Conservation (phyloP, 768 basidiomycete species). For the Crucibulum laeve region DNA sequence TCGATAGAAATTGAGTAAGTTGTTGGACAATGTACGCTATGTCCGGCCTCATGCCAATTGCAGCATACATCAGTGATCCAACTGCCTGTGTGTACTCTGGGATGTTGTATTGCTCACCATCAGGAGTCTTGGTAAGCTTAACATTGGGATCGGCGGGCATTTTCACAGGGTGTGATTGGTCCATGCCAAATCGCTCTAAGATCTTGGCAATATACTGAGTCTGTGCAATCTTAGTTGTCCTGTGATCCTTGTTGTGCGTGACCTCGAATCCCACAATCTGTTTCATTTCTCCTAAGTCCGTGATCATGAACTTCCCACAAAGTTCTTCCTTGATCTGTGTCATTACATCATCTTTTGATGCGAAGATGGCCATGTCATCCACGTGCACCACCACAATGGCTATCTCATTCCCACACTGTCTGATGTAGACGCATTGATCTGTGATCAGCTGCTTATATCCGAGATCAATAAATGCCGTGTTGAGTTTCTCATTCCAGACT, state of each 20-base stretch:
- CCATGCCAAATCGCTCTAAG: background rate
- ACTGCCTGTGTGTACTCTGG: background rate
- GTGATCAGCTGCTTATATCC: background rate
- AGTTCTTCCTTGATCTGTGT: background rate
- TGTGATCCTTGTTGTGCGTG: too few species aligned
- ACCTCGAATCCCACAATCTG: too few species aligned
- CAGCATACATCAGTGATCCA: background rate
- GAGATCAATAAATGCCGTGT: background rate
- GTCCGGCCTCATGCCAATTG: background rate
- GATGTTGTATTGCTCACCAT: background rate
- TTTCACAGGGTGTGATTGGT: background rate
- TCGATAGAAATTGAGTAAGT: background rate
- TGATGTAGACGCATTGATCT: background rate
- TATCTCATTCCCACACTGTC: background rate
- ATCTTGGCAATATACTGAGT: background rate
- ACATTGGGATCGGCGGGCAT: background rate
- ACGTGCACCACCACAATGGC: background rate
- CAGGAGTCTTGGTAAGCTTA: background rate
- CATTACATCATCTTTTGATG: background rate
- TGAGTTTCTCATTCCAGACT: background rate
- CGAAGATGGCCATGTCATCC: too few species aligned
- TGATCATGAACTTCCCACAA: background rate
- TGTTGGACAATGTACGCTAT: background rate
- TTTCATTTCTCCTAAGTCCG: background rate
- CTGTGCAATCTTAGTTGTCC: background rate